Evolutionary conservation across 179 eudicot species (phyloP), one percentile per base, ranked within the genome.

Genomic region (Camellia oleifera): DNA sequence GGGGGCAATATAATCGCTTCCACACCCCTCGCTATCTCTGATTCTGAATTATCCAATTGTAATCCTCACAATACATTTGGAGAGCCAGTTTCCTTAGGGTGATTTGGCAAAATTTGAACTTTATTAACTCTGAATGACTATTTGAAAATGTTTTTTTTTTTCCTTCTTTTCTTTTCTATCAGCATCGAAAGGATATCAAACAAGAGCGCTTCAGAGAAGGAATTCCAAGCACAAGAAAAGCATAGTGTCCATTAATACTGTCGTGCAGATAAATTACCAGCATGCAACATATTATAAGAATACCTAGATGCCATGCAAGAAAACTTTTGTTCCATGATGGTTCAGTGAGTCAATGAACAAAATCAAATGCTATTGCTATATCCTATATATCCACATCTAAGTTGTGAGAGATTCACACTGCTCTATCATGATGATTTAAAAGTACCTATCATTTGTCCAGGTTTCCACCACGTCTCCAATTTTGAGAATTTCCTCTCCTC

Each of bases 381-480:
- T 62, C 9, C 26, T 18, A 63, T 4, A 63, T 8, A 63, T 18
- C 26, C 67, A 20, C 40, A 9, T 32, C 40, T 32, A 32, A 32
- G 40, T 32, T 32, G 40, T 32, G 40, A 32, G 40, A 32, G 40
- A 32, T 32, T 32, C 40, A 32, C 40, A 32, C 40, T 32, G 40
- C 40, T 32, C 40, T 32, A 32, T 32, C 40, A 32, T 18, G 12
- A 20, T 60, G 48, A 67, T 67, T 12, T 32, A 32, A 32, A 8
- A 50, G 77, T 86, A 86, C 89, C 87, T 84, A 26, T 82, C 78
- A 65, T 72, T 65, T 68, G 72, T 77, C 85, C 85, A 86, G 12
- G 83, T 80, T 82, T 86, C 89, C 7, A 84, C 76, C 4, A 7
- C 44, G 67, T 80, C 78, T 65, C 89, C 87, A 77, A 72, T 62